Evolutionary conservation across 441 rosid genomes (phyloP).

Genomic region (Adansonia gregorii): DNA sequence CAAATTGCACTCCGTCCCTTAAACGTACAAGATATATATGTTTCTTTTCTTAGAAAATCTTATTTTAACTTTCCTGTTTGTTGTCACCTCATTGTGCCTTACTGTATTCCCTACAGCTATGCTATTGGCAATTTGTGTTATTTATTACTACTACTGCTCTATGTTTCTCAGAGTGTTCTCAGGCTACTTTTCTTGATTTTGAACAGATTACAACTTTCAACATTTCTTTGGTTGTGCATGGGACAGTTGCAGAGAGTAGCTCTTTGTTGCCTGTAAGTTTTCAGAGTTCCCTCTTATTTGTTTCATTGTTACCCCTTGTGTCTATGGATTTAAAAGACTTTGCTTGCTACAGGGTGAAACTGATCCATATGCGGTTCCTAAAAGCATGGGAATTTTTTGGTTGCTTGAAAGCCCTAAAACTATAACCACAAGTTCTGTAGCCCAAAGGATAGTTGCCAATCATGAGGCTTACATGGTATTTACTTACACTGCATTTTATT

Average conservation of each 20-base stretch:
- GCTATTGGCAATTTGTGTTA: neutral
- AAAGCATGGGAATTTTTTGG: conserved; percentile 75
- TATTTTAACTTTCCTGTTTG: neutral
- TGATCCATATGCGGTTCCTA: conserved; percentile 82
- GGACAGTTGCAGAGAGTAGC: conserved; percentile 78
- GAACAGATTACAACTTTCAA: conserved; percentile 86
- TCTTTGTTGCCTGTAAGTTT: conserved; percentile 45
- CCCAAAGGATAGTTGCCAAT: conserved; percentile 82
- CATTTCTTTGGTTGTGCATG: conserved; percentile 85
- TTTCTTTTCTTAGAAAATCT: neutral
- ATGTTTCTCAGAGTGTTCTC: conserved; percentile 7
- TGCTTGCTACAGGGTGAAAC: conserved; percentile 53
- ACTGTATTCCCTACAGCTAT: too few species aligned
- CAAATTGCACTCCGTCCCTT: neutral
- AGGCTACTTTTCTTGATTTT: neutral
- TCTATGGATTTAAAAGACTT: conserved; percentile 16
- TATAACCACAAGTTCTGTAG: conserved; percentile 74
- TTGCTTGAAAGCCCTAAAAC: conserved; percentile 77
- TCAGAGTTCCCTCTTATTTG: neutral
- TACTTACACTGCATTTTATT: conserved; percentile 3
- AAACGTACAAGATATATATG: neutral
- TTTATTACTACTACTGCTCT: neutral
- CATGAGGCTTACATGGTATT: conserved; percentile 80
- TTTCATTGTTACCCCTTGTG: neutral
- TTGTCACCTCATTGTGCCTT: conserved; percentile 9